A percentile compares a stretch with the other conserved stretches of the same genome.
Conservation (phyloP, 2,329 filamentous ascomycete species). For the Aspergillus transmontanensis region DNA sequence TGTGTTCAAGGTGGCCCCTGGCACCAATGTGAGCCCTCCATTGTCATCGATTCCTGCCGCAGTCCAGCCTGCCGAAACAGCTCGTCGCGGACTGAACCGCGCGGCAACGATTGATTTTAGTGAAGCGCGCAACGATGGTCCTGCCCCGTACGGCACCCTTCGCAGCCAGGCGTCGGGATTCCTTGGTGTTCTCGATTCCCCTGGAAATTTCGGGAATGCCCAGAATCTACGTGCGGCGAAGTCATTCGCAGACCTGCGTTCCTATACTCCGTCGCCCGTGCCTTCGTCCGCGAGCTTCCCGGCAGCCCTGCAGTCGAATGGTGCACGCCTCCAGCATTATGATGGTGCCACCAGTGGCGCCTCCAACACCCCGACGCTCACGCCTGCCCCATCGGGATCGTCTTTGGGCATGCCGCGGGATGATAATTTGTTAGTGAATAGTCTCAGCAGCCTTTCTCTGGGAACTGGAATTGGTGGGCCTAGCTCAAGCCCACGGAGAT, state of each 20-base stretch:
- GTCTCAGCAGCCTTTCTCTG: slow-evolving; percentile 63
- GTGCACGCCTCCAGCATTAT: slow-evolving; percentile 61
- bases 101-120: slow-evolving; percentile 98
- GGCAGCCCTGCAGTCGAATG: slow-evolving; percentile 64
- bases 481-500: slow-evolving; percentile 59
- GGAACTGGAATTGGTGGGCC: slow-evolving; percentile 50
- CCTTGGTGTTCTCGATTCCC: slow-evolving; percentile 81
- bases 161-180: slow-evolving; percentile 75
- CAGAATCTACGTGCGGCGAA: slow-evolving; percentile 89
- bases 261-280: slow-evolving; percentile 91
- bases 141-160: slow-evolving; percentile 73
- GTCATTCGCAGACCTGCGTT: slow-evolving; percentile 93
- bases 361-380: slow-evolving; percentile 68
- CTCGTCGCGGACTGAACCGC: slow-evolving; percentile 82
- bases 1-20: slow-evolving; percentile 66
- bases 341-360: slow-evolving; percentile 59
- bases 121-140: slow-evolving; percentile 72
- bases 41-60: slow-evolving; percentile 63
- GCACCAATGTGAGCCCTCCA: slow-evolving; percentile 61
- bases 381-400: slow-evolving; percentile 58
- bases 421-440: slow-evolving; percentile 64
- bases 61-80: slow-evolving; percentile 71
- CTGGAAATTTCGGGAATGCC: slow-evolving; percentile 67
- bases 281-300: slow-evolving; percentile 88
- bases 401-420: slow-evolving; percentile 54